Base-by-base conservation (phyloP, 192 early-diverging fungal species). In the Coemansia sp. region DNA sequence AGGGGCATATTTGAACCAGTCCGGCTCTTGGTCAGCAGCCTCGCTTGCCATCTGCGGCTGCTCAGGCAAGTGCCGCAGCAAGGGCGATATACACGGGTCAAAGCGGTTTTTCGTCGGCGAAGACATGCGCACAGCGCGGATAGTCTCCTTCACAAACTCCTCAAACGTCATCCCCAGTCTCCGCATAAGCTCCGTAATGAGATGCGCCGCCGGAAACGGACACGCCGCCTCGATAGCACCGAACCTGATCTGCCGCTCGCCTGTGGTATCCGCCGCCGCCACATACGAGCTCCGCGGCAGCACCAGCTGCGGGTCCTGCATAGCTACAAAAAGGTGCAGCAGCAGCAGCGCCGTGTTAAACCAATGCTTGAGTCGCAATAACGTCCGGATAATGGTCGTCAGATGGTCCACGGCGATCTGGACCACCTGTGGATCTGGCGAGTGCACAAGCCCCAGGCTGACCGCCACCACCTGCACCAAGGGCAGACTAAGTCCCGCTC, bases 261-360 rank as follows among this genome's bases (percentile, higher is more conserved):
- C 55, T 4, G 55, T 16, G 30, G 55, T 8, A 19, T 58, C 32
- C 32, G 32, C 55, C 13, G 55, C 55, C 16, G 55, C 55, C 55
- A 58, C 55, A 35, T 66, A 74, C 33, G 72, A 67, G 65, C 33
- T 69, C 1, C 47, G 42, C 0, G 80, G 80, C n/a, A 82, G 66
- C 2, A 77, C 28, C 21, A 82, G 38, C 42, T 64, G 58, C n/a
- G 74, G 74, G 66, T 82, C 80, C 52, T 82, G 80, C 80, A 82
- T 82, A 3, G 72, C 65, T 37, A 82, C 49, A 21, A 82, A 82
- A 64, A 82, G 59, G 21, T 82, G 80, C 58, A 82, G 62, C 46
- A 82, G 50, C 43, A 82, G 75, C 46, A 73, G 75, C 32, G 80
- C 80, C 19, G 80, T 82, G 69, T 82, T 82, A 75, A 82, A 82